phyloP scores from a whole-genome alignment of 2,329 filamentous ascomycete species.

The Pseudogymnoascus sp. region DNA sequence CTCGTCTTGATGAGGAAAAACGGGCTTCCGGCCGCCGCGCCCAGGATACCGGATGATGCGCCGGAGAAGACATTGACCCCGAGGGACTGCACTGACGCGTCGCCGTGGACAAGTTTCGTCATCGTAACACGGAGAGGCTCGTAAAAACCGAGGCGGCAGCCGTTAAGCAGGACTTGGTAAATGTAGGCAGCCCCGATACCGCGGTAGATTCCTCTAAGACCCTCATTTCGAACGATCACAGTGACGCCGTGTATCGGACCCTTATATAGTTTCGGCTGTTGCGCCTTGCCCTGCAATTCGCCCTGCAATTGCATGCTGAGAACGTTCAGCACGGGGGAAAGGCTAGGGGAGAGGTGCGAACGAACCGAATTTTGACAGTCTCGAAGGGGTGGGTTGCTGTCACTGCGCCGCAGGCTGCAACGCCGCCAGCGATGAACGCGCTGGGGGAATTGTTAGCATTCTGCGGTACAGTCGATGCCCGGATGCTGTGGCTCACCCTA shows the following conservation, averaged over 20 bases:
- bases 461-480: neutral
- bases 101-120: constrained; percentile 60
- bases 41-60: constrained; percentile 79
- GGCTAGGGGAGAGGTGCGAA: constrained; percentile 14
- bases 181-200: constrained; percentile 88
- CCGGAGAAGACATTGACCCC: constrained; percentile 91
- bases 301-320: constrained; percentile 86
- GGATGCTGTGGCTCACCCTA: constrained; percentile 32
- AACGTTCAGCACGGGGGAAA: constrained; percentile 1
- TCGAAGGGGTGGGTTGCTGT: constrained; percentile 97
- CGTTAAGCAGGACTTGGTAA: constrained; percentile 94
- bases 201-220: constrained; percentile 73
- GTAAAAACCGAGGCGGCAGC: constrained; percentile 94
- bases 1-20: constrained; percentile 98
- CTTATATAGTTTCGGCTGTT: constrained; percentile 79
- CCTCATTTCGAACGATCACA: constrained; percentile 87
- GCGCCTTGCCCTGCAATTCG: constrained; percentile 78
- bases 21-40: constrained; percentile 84
- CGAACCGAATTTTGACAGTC: constrained; percentile 93
- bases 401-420: constrained; percentile 93
- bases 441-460: constrained; percentile 31
- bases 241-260: constrained; percentile 86
- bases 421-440: constrained; percentile 89
- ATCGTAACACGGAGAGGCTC: constrained; percentile 76
- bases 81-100: constrained; percentile 69